These are phyloP conservation scores for Colletotrichum endophyticum DNA, from an alignment of 2,329 filamentous ascomycete species.

Conservation along the genomic window DNA sequence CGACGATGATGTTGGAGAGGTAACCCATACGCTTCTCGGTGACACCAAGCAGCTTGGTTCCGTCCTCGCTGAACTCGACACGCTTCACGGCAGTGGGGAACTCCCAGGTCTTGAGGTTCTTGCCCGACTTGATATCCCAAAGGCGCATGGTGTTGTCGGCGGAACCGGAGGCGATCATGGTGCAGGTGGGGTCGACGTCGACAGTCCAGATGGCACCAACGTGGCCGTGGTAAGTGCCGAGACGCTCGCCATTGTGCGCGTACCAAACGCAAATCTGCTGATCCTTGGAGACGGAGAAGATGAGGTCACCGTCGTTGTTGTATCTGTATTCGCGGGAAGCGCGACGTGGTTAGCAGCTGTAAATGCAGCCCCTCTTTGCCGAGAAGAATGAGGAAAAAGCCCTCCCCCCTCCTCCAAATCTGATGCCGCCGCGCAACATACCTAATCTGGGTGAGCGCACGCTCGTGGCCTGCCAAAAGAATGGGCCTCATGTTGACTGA, in stretches of 20 bases:
- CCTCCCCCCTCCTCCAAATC: constrained; percentile 4
- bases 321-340: constrained; percentile 57
- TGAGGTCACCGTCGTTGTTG: constrained; percentile 93
- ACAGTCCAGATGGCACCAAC: constrained; percentile 99
- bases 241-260: constrained; percentile 95
- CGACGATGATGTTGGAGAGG: constrained; percentile 90
- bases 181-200: constrained; percentile 91
- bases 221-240: constrained; percentile 96
- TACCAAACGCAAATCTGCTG: constrained; percentile 97
- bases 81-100: constrained; percentile 97
- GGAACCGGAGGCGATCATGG: constrained; percentile 91
- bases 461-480: constrained; percentile 94
- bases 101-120: constrained; percentile 95
- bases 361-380: not conserved
- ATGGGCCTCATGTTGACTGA: constrained; percentile 87
- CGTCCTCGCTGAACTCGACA: constrained; percentile 96
- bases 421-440: constrained; percentile 43
- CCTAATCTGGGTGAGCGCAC: constrained; percentile 94
- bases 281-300: constrained; percentile 96
- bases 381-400: not conserved
- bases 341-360: constrained; percentile 7
- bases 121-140: constrained; percentile 94
- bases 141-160: constrained; percentile 98
- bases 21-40: constrained; percentile 99
- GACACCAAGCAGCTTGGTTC: constrained; percentile 86